Evolutionary conservation across 331 rosid genomes (phyloP), one percentile per base, ranked within the genome.

Genomic region (Quercus phellos): DNA sequence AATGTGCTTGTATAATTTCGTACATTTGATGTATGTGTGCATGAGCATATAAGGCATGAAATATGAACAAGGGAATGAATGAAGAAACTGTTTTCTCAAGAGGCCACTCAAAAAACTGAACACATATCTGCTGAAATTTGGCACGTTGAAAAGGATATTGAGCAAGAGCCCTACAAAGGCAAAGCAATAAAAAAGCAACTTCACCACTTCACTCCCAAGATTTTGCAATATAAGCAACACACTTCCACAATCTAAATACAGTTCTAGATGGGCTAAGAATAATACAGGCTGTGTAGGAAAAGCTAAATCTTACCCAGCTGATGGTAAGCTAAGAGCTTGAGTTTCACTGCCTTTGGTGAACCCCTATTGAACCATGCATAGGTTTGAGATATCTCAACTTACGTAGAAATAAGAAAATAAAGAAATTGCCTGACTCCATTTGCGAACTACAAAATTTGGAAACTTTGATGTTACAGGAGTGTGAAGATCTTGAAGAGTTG

Each of bases 1-100:
- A 82, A 18, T 26, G 1, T 73, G 68, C 51, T n/a, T 46, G 67
- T 34, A 12, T 24, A 29, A 51, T 42, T 53, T 56, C 58, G 22
- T 58, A 58, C 2, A 21, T 58, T 58, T 58, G 7, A 58, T 10
- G 64, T 10, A 58, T 21, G 59, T 13, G 71, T 13, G 46, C 27
- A 60, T 21, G 56, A 53, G 17, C 22, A 80, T 55, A 42, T 9
- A 59, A 12, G 60, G 71, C 42, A 72, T 58, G 35, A 56, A 59
- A 7, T 7, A 46, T 18, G 63, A 78, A n/a, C 24, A 55, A 66
- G 77, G 74, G 78, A 60, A 78, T 32, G 83, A 81, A 72, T 42
- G 32, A 73, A 55, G 64, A 82, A 92, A 94, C 97, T 88, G 92
- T 92, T 88, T 77, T 92, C 76, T 87, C 94, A 10, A 86, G 70